Evolutionary conservation across 441 rosid genomes (phyloP).

Genomic region (Gossypium aridum): DNA sequence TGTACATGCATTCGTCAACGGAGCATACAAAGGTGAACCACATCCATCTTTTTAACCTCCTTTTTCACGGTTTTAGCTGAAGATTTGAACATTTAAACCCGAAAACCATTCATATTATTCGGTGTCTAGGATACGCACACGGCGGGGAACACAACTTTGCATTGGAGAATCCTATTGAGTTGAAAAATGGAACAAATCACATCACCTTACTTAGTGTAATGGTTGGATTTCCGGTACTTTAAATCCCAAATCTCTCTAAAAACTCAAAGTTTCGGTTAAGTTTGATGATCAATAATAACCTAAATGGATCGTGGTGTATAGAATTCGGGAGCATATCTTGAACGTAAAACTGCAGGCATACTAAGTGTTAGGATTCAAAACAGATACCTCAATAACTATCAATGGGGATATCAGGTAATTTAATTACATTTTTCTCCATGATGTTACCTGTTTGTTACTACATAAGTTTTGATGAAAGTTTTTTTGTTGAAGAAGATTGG

Average conservation of each 20-base stretch:
- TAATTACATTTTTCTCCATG: background rate
- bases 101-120: background rate
- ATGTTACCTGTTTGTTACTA: background rate
- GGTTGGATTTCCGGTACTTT: conserved; percentile 68
- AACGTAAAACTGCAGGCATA: conserved; percentile 50
- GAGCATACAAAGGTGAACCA: conserved; percentile 37
- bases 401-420: conserved; percentile 84
- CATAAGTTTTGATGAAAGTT: background rate
- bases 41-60: too few relatives aligned
- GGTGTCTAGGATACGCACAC: conserved; percentile 50
- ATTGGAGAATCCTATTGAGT: conserved; percentile 35
- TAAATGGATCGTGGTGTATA: conserved; percentile 19
- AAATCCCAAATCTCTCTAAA: conserved; percentile 5
- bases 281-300: background rate
- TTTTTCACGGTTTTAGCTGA: background rate
- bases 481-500: conserved; percentile 49
- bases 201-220: conserved; percentile 64
- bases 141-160: conserved; percentile 23
- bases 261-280: background rate
- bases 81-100: background rate
- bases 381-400: conserved; percentile 29
- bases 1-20: conserved; percentile 59
- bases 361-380: conserved; percentile 36
- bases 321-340: conserved; percentile 78
- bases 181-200: conserved; percentile 41